Conservation (phyloP, 129 eudicot species). For the Mikania micrantha region DNA sequence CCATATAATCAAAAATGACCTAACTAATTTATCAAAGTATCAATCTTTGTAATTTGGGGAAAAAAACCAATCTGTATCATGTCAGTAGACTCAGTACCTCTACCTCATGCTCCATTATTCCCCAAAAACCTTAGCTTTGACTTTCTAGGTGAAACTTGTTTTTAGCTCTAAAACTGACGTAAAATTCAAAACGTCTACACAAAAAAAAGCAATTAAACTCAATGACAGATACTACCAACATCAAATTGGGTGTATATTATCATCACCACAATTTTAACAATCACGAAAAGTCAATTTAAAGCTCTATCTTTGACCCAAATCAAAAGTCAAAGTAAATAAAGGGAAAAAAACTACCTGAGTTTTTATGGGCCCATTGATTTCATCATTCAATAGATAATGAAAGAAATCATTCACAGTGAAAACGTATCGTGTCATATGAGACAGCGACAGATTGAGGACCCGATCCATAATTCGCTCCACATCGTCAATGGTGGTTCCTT, state of each 20-base stretch:
- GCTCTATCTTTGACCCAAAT: not conserved
- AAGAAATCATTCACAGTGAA: conserved; percentile 63
- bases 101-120: not conserved
- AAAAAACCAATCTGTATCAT: not conserved
- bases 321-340: not conserved
- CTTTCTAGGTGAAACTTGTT: not conserved
- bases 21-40: no score
- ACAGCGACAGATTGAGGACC: conserved; percentile 31
- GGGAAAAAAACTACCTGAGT: conserved; percentile 34
- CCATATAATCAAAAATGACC: not conserved
- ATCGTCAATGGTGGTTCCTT: conserved; percentile 27
- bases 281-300: not conserved
- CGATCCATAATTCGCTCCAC: conserved; percentile 43
- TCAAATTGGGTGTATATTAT: not conserved
- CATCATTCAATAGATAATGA: conserved; percentile 50
- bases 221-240: not conserved
- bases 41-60: not conserved
- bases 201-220: conserved; percentile 2
- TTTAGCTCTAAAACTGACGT: not conserved
- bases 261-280: not conserved
- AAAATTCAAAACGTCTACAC: not conserved
- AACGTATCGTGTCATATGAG: conserved; percentile 38
- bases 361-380: conserved; percentile 71
- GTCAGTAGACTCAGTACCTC: conserved; percentile 4
- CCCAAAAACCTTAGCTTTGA: not conserved